Percentiles rank a stretch among this genome's conserved stretches.
Evolutionary conservation across 2,329 filamentous ascomycete genomes (phyloP).

Genomic region (Ilyonectria destructans): DNA sequence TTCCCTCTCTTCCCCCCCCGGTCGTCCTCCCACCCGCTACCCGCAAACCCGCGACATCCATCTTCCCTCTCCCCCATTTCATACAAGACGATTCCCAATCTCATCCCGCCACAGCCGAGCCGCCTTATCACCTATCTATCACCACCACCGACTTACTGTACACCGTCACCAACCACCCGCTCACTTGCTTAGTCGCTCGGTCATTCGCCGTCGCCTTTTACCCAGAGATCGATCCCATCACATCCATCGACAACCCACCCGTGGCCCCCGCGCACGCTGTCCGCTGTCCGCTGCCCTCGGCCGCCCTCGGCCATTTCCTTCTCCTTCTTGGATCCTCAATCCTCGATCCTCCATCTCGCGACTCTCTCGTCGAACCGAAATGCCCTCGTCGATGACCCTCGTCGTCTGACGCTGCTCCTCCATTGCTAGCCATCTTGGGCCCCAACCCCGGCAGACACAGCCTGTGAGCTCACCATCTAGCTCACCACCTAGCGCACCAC

Average conservation of each 20-base stretch:
- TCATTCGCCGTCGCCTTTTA: neutral
- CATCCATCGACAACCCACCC: conserved; percentile 5
- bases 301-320: neutral
- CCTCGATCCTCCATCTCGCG: conserved; percentile 8
- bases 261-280: neutral
- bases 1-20: neutral
- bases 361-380: conserved; percentile 38
- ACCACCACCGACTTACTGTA: neutral
- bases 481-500: conserved; percentile 34
- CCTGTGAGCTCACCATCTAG: conserved; percentile 20
- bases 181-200: neutral
- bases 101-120: conserved; percentile 12
- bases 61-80: neutral
- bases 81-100: conserved; percentile 9
- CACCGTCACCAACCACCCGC: conserved; percentile 7
- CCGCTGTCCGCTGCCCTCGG: neutral
- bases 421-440: conserved; percentile 42
- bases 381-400: conserved; percentile 46
- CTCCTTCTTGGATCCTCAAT: conserved; percentile 1
- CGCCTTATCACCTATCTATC: conserved; percentile 9
- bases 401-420: conserved; percentile 49
- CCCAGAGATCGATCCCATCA: neutral
- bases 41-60: neutral
- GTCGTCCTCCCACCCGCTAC: neutral
- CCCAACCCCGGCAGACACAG: conserved; percentile 42